Evolutionary conservation across 1,139 yeast genomes (phyloP), one percentile per base, ranked within the genome.

Genomic region (Yamadazyma kanchanaburiensis): DNA sequence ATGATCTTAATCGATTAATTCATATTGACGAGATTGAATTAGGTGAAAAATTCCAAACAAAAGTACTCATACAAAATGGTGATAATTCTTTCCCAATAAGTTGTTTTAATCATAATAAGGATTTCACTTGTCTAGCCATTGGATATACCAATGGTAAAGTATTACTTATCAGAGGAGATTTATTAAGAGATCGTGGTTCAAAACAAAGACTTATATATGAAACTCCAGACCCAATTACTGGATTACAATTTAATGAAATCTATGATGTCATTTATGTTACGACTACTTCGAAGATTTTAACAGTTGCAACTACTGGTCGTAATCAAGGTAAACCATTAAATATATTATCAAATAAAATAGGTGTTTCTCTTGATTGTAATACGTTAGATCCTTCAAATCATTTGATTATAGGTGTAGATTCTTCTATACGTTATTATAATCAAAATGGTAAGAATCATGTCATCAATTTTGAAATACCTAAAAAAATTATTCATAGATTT

Each of bases 81-180:
- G 71, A 69, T 31, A 85, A 86, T 46, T 73, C 83, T 5, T 82
- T 64, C 42, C 95, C 95, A 0, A 60, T 86, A 27, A 78, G 94
- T 8, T 76, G 85, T 22, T 71, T 84, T 37, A 68, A 71, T 15
- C 62, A 74, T 33, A 72, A 77, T 21, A 45, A 53, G 3, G 84
- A 80, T 41, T 66, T 79, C 35, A 66, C 85, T 1, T 74, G 87
- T 31, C 53, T 87, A 4, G 94, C 85, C 0, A 60, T 88, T 21
- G 97, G 98, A 0, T 88, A 80, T 50, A 81, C 94, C 13, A 85
- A 88, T 53, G 99, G 99, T 6, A 71, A 79, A 16, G 91, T 89
- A 3, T 64, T 89, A 5, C 60, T 89, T 4, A 75, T 89, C 0
- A 60, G 97, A 38, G 99, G 98, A 5, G 98, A 91, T 53, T 58